Conservation (phyloP, 192 early-diverging fungal genomes). For the Umbelopsis sp. region DNA sequence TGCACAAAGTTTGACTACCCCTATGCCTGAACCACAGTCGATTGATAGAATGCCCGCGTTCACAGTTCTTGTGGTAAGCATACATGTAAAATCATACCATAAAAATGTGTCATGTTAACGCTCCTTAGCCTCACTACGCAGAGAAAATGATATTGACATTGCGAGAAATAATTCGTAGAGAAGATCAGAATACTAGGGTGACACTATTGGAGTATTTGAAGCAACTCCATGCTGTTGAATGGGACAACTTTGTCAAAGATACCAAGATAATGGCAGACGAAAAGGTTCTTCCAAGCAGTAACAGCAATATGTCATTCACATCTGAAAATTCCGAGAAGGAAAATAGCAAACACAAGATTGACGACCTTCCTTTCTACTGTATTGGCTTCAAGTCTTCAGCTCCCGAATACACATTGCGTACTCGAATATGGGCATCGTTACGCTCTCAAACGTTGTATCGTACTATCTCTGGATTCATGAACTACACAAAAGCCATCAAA, state of each 20-base stretch:
- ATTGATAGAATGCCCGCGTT: constrained; percentile 86
- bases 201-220: constrained; percentile 83
- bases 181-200: constrained; percentile 77
- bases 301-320: constrained; percentile 23
- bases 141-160: constrained; percentile 84
- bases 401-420: constrained; percentile 81
- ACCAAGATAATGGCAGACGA: constrained; percentile 80
- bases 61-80: constrained; percentile 67
- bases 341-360: constrained; percentile 66
- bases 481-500: constrained; percentile 84
- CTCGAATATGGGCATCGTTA: constrained; percentile 87
- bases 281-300: constrained; percentile 38
- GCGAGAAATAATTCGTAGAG: constrained; percentile 82
- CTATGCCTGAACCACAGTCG: constrained; percentile 76
- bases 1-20: constrained; percentile 81
- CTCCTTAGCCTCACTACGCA: constrained; percentile 71
- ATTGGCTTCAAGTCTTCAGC: constrained; percentile 82
- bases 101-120: background rate
- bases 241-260: constrained; percentile 91
- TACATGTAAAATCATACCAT: background rate
- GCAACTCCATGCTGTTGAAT: constrained; percentile 77
- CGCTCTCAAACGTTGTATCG: constrained; percentile 86
- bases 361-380: constrained; percentile 80
- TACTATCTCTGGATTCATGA: constrained; percentile 86
- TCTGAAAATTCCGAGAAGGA: constrained; percentile 47